A percentile compares a stretch with the other conserved stretches of the same genome.
These are phyloP conservation scores for Geotrichum restrictum DNA, from an alignment of 1,139 yeast species.

Conservation along the genomic window DNA sequence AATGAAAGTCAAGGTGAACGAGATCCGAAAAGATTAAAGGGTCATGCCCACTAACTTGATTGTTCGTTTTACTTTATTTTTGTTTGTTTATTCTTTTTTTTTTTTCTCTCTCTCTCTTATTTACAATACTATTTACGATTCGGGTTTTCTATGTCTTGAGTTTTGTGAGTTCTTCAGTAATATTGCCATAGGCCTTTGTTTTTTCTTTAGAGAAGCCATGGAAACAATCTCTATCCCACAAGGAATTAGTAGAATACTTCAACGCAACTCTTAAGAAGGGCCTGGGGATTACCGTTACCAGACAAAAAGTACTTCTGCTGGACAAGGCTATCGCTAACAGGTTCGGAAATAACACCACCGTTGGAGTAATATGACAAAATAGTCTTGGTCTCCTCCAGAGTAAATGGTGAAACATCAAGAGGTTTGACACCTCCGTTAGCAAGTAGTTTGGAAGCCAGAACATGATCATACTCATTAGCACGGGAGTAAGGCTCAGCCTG, in stretches of 20 bases:
- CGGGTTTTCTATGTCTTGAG: no score
- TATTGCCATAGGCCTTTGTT: no score
- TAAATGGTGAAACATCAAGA: slow-evolving; percentile 49
- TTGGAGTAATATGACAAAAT: slow-evolving; percentile 53
- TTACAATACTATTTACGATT: slow-evolving; percentile 1
- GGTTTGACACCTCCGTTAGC: slow-evolving; percentile 48
- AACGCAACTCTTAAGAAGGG: slow-evolving; percentile 16
- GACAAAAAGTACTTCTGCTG: slow-evolving; percentile 57
- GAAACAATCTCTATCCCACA: no score
- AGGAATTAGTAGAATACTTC: slow-evolving; percentile 13
- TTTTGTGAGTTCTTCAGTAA: no score
- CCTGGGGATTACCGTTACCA: slow-evolving; percentile 40
- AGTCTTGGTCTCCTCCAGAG: slow-evolving; percentile 51
- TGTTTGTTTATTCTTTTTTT: neutral
- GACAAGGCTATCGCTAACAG: slow-evolving; percentile 41
- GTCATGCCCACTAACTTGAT: neutral
- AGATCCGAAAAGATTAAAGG: neutral
- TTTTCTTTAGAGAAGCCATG: no score
- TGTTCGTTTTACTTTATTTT: neutral
- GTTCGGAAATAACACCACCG: slow-evolving; percentile 53
- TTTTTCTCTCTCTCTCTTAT: neutral
- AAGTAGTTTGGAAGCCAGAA: slow-evolving; percentile 44
- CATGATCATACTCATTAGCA: slow-evolving; percentile 50
- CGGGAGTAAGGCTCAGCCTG: slow-evolving; percentile 58
- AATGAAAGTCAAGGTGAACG: neutral